phyloP scores from a whole-genome alignment of 345 rosid genomes.

The Chamaenerion angustifolium region DNA sequence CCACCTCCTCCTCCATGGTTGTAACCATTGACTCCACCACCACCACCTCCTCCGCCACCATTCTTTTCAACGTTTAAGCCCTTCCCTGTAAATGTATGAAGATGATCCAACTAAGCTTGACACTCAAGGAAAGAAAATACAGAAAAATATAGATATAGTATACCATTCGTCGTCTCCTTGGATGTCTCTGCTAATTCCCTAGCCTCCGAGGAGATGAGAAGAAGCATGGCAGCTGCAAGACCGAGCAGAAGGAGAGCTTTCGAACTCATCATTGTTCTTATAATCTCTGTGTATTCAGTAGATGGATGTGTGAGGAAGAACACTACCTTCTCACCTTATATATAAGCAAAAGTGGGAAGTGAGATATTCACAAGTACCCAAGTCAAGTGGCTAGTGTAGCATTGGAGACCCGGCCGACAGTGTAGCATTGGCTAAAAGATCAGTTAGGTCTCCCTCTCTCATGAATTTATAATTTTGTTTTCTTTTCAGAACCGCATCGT shows the following conservation, averaged over 20 bases:
- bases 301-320: too few species aligned
- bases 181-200: slow-evolving; percentile 2
- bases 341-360: background rate
- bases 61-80: background rate
- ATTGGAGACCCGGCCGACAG: too few species aligned
- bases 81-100: background rate
- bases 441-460: too few species aligned
- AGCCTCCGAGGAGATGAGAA: slow-evolving; percentile 5
- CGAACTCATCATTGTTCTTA: slow-evolving; percentile 1
- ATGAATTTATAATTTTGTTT: too few species aligned
- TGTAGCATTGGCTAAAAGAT: too few species aligned
- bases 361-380: too few species aligned
- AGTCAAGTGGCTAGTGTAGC: too few species aligned
- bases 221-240: background rate
- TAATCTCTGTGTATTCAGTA: too few species aligned
- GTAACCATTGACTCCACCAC: background rate
- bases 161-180: background rate
- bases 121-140: too few species aligned
- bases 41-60: background rate
- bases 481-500: too few species aligned
- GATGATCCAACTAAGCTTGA: too few species aligned
- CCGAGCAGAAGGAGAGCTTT: slow-evolving; percentile 4
- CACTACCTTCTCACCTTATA: background rate
- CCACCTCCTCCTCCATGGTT: background rate
- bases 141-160: background rate